Percentiles rank a stretch among this genome's conserved stretches.
These are phyloP conservation scores for Alternaria postmessia DNA, from an alignment of 2,329 filamentous ascomycete genomes.

Conservation along the genomic window DNA sequence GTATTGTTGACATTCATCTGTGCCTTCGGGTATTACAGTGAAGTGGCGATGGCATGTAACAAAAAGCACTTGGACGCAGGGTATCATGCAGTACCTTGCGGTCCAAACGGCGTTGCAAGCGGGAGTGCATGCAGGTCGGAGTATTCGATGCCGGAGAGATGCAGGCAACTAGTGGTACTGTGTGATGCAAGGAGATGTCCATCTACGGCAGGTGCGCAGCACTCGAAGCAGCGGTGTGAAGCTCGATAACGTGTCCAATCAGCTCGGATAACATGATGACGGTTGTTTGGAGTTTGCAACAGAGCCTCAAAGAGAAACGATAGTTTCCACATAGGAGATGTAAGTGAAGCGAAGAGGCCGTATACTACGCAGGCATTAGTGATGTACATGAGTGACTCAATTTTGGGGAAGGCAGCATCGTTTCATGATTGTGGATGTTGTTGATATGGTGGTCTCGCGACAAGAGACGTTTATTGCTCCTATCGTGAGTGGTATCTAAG, in stretches of 20 bases:
- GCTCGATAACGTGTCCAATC: not conserved
- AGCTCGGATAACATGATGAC: not conserved
- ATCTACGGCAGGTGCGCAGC: not conserved
- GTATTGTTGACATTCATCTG: not conserved
- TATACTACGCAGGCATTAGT: not conserved
- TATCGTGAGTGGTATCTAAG: conserved; percentile 2
- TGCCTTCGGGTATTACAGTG: not conserved
- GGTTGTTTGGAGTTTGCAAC: not conserved
- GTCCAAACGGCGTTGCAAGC: not conserved
- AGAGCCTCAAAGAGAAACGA: not conserved
- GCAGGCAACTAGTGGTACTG: not conserved
- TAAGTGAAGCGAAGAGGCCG: not conserved
- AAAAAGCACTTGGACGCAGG: not conserved
- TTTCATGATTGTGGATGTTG: conserved; percentile 3
- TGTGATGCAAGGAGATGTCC: not conserved
- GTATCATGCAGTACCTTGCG: not conserved
- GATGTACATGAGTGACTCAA: not conserved
- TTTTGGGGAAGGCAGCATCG: not conserved
- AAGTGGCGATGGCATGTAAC: not conserved
- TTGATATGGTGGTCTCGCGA: not conserved
- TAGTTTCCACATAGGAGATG: not conserved
- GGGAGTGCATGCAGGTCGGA: not conserved
- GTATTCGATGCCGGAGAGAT: not conserved
- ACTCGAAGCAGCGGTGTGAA: conserved; percentile 6
- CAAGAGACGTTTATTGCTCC: not conserved